Percentiles rank a stretch among this genome's conserved stretches.
Evolutionary conservation across 257 asterid genomes (phyloP).

Genomic region (Forsythia viridissima): DNA sequence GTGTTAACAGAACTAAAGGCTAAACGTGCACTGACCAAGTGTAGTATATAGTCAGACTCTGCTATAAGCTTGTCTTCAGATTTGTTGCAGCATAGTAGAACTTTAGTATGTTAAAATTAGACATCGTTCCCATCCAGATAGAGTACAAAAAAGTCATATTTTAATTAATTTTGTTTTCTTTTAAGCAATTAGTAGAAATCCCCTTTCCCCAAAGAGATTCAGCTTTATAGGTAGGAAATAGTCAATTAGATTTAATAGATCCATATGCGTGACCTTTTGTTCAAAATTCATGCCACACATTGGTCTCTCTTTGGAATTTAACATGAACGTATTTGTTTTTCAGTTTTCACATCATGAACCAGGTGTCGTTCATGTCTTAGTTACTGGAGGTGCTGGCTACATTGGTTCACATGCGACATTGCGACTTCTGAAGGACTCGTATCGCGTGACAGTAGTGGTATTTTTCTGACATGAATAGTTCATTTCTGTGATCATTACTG

Average conservation of each 20-base stretch:
- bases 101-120: neutral
- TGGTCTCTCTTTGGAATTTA: neutral
- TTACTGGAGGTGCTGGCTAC: slow-evolving; percentile 60
- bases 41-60: neutral
- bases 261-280: neutral
- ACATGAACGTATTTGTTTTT: neutral
- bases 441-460: slow-evolving; percentile 93
- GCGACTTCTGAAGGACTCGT: slow-evolving; percentile 60
- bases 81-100: neutral
- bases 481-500: neutral
- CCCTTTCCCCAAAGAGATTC: neutral
- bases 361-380: slow-evolving; percentile 51
- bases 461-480: neutral
- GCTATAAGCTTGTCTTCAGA: neutral
- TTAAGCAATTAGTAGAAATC: neutral
- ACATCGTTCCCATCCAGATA: neutral
- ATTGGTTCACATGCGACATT: slow-evolving; percentile 60
- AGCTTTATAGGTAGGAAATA: neutral
- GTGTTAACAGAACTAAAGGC: too few species aligned
- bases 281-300: neutral
- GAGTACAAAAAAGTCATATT: neutral
- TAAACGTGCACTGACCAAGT: neutral
- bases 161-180: neutral
- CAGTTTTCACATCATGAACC: slow-evolving; percentile 47
- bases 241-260: neutral